Evolutionary conservation across 2,329 filamentous ascomycete genomes (phyloP).

Genomic region (Leptographium galeiforme): DNA sequence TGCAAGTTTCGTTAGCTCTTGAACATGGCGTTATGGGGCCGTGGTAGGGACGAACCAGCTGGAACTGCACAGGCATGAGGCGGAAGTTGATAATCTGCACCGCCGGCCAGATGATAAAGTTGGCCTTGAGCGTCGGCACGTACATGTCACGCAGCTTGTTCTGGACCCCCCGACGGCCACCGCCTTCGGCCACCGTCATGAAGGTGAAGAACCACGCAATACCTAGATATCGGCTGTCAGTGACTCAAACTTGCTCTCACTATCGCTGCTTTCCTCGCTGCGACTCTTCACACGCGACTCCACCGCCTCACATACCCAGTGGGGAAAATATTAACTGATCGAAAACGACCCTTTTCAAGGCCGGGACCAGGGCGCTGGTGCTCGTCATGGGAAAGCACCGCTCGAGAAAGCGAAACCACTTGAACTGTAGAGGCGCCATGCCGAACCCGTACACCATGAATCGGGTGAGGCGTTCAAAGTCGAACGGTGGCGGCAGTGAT

Average conservation of each 20-base stretch:
- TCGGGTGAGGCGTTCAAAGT: constrained; percentile 84
- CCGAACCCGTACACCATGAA: constrained; percentile 97
- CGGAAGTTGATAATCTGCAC: constrained; percentile 97
- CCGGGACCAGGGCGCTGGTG: constrained; percentile 57
- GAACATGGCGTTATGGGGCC: background rate
- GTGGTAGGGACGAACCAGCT: constrained; percentile 58
- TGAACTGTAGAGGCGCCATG: constrained; percentile 91
- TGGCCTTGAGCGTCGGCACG: constrained; percentile 84
- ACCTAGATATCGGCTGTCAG: constrained; percentile 19
- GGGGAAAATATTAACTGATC: constrained; percentile 93
- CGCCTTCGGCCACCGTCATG: constrained; percentile 93
- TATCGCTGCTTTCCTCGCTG: background rate
- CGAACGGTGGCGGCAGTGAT: constrained; percentile 65
- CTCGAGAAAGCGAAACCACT: constrained; percentile 85
- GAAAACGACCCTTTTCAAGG: constrained; percentile 78
- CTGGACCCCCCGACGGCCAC: constrained; percentile 62
- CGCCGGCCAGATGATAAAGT: constrained; percentile 87
- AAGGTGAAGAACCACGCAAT: constrained; percentile 83
- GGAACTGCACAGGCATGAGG: constrained; percentile 86
- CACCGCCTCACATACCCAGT: constrained; percentile 41
- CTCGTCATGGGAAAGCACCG: constrained; percentile 75
- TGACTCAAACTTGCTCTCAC: background rate
- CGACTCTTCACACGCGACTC: background rate
- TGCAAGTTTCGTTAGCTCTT: background rate
- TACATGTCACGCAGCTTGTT: constrained; percentile 92